phyloP scores from a whole-genome alignment of 768 basidiomycete species.

The Tricholoma furcatifolium region DNA sequence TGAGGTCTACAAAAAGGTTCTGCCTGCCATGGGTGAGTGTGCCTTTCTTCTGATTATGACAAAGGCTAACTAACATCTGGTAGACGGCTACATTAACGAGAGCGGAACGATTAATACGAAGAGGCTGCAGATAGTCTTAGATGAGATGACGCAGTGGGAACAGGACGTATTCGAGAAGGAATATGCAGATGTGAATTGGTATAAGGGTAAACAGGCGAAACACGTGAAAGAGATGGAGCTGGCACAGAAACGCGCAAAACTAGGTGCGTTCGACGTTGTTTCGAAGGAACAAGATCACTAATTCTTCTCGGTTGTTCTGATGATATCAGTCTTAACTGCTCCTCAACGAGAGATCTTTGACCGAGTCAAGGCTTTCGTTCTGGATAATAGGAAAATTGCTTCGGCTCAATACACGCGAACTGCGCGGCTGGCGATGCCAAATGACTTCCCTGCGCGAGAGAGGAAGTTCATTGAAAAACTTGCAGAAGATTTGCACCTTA shows the following conservation, averaged over 20 bases:
- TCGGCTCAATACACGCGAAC: conserved; percentile 30
- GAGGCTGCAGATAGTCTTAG: conserved; percentile 81
- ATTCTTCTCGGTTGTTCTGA: not conserved
- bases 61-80: not conserved
- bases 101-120: conserved; percentile 76
- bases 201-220: conserved; percentile 88
- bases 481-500: conserved; percentile 74
- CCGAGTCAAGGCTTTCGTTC: conserved; percentile 73
- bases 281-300: not conserved
- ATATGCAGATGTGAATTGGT: conserved; percentile 87
- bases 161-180: conserved; percentile 90
- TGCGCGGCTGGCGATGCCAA: conserved; percentile 64
- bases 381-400: conserved; percentile 37
- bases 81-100: conserved; percentile 94
- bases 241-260: conserved; percentile 52
- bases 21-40: conserved; percentile 68
- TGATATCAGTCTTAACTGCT: conserved; percentile 59
- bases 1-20: conserved; percentile 90
- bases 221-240: conserved; percentile 64
- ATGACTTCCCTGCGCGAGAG: conserved; percentile 79
- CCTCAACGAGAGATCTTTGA: conserved; percentile 79
- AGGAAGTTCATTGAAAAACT: conserved; percentile 76
- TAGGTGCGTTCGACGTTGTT: conserved; percentile 51
- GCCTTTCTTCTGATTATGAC: not conserved
- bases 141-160: conserved; percentile 89